Conservation (phyloP, 768 basidiomycete genomes). For the Agrocybe chaxingu region DNA sequence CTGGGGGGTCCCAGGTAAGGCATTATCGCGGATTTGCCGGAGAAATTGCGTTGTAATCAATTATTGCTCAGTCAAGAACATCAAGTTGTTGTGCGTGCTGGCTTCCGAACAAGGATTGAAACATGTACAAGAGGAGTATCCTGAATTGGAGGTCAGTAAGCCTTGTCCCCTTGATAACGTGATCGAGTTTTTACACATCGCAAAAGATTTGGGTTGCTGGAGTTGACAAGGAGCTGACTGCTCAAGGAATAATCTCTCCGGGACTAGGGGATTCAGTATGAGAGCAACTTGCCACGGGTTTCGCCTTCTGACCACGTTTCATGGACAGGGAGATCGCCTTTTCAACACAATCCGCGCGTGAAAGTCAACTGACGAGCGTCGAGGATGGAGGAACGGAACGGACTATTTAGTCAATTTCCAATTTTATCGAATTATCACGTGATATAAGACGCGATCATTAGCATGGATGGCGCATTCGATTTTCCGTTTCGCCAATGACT, state of each 20-base stretch:
- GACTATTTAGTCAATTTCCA: neutral
- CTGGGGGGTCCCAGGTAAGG: slow-evolving; percentile 73
- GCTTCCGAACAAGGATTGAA: slow-evolving; percentile 74
- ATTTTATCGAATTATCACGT: slow-evolving; percentile 14
- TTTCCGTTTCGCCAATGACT: slow-evolving; percentile 7
- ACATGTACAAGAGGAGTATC: slow-evolving; percentile 62
- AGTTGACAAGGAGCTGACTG: slow-evolving; percentile 70
- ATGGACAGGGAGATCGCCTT: slow-evolving; percentile 72
- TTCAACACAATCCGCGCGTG: slow-evolving; percentile 65
- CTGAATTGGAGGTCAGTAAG: slow-evolving; percentile 69
- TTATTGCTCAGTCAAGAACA: slow-evolving; percentile 46
- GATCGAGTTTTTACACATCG: neutral
- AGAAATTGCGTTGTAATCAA: neutral
- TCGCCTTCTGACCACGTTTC: neutral
- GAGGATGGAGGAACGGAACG: neutral
- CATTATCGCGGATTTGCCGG: neutral
- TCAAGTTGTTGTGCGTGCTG: slow-evolving; percentile 82
- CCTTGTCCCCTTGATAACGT: neutral
- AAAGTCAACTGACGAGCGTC: neutral
- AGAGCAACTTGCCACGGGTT: slow-evolving; percentile 8
- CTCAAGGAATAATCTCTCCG: slow-evolving; percentile 79
- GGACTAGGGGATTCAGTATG: slow-evolving; percentile 89
- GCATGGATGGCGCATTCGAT: slow-evolving; percentile 34
- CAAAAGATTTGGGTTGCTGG: slow-evolving; percentile 83
- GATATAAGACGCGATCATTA: slow-evolving; percentile 40